A percentile compares a stretch with the other conserved stretches of the same genome.
phyloP scores from a whole-genome alignment of 2,329 filamentous ascomycete species.

The Aspergillus sp. region DNA sequence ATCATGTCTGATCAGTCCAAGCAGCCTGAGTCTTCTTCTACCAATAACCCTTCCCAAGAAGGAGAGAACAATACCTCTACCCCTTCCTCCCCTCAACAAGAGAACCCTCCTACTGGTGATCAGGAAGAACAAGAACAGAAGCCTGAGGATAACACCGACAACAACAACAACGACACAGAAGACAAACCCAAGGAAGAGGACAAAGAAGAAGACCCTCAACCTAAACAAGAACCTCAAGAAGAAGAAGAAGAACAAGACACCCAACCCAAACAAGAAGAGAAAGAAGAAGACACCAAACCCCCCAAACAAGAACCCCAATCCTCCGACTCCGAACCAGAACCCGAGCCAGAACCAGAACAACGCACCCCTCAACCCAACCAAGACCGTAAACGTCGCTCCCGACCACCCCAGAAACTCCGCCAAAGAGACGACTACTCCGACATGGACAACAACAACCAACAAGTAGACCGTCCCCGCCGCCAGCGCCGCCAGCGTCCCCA shows the following conservation, averaged over 20 bases:
- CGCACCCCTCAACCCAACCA: constrained; percentile 51
- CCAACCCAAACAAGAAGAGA: constrained; percentile 35
- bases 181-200: constrained; percentile 23
- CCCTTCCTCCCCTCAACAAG: constrained; percentile 9
- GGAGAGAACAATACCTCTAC: constrained; percentile 7
- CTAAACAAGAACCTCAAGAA: constrained; percentile 30
- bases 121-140: background rate
- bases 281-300: constrained; percentile 13
- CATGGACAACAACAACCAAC: constrained; percentile 56
- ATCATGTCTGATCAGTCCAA: constrained; percentile 32
- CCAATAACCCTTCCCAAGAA: background rate
- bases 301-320: constrained; percentile 25
- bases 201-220: background rate
- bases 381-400: constrained; percentile 27
- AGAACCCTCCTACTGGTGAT: background rate
- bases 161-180: constrained; percentile 18
- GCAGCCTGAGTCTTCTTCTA: background rate
- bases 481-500: constrained; percentile 57
- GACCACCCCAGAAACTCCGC: constrained; percentile 20
- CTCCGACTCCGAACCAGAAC: constrained; percentile 49
- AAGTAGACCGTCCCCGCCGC: constrained; percentile 55
- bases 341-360: constrained; percentile 30
- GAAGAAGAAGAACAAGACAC: constrained; percentile 20
- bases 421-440: constrained; percentile 44
- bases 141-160: constrained; percentile 17